phyloP scores from a whole-genome alignment of 345 rosid species.

The Eucalyptus regnans region DNA sequence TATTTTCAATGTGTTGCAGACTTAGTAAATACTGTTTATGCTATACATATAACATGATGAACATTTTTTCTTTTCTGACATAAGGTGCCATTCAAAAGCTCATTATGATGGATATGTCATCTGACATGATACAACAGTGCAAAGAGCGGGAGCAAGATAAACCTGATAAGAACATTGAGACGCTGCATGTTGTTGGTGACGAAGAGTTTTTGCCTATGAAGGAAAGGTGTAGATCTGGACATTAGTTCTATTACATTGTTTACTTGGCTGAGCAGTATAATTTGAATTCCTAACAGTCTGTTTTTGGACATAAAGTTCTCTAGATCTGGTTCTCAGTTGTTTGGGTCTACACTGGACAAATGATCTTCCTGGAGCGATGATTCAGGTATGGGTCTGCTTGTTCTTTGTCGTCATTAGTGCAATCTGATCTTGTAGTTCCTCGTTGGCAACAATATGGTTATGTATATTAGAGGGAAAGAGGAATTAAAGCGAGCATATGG shows the following conservation, averaged over 20 bases:
- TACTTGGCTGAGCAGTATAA: neutral
- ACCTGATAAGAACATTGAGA: conserved; percentile 28
- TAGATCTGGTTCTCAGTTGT: conserved; percentile 84
- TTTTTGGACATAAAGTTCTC: conserved; percentile 47
- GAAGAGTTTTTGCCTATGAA: conserved; percentile 86
- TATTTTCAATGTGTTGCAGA: neutral
- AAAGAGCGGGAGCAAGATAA: conserved; percentile 27
- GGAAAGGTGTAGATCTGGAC: conserved; percentile 44
- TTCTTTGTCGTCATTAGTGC: neutral
- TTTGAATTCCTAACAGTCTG: neutral
- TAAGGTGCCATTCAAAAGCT: conserved; percentile 83
- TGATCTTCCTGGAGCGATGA: conserved; percentile 99
- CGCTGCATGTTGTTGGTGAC: conserved; percentile 69
- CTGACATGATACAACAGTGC: conserved; percentile 75
- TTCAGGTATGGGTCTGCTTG: conserved; percentile 41
- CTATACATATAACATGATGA: neutral
- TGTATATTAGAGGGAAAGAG: neutral
- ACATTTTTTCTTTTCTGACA: neutral
- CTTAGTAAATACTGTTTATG: neutral
- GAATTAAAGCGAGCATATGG: neutral
- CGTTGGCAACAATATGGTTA: neutral
- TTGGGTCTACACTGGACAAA: conserved; percentile 99
- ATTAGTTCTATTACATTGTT: neutral
- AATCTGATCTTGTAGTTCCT: neutral
- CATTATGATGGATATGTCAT: conserved; percentile 85